Percentiles rank a stretch among this genome's conserved stretches.
phyloP scores from a whole-genome alignment of 2,329 filamentous ascomycete genomes.

The Waltergamsia citrina region DNA sequence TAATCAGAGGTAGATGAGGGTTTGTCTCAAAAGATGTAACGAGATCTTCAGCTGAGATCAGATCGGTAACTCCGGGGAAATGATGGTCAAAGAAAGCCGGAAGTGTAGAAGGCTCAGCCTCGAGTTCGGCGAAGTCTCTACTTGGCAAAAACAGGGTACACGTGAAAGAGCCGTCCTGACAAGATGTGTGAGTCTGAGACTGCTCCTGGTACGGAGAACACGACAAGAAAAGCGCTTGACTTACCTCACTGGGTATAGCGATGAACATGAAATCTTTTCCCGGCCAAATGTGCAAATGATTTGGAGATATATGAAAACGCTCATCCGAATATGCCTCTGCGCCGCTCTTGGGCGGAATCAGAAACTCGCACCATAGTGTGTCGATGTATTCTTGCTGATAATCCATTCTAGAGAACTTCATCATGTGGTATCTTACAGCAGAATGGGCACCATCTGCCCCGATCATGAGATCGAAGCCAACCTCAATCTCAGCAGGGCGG shows the following conservation, averaged over 20 bases:
- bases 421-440: constrained; percentile 80
- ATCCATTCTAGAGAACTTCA: constrained; percentile 88
- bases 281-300: constrained; percentile 97
- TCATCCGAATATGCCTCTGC: constrained; percentile 18
- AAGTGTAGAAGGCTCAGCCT: constrained; percentile 49
- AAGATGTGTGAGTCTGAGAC: neutral
- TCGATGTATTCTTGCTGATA: constrained; percentile 95
- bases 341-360: constrained; percentile 48
- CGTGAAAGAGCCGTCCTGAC: constrained; percentile 79
- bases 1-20: constrained; percentile 87
- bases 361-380: constrained; percentile 94
- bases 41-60: constrained; percentile 61
- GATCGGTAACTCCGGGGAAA: constrained; percentile 75
- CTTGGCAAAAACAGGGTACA: constrained; percentile 87
- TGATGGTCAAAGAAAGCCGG: constrained; percentile 69
- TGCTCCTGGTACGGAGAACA: neutral
- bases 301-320: constrained; percentile 72
- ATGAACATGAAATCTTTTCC: constrained; percentile 96
- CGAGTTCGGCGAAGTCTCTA: constrained; percentile 57
- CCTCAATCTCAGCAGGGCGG: constrained; percentile 63
- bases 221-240: constrained; percentile 10
- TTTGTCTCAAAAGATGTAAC: constrained; percentile 68
- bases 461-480: constrained; percentile 86
- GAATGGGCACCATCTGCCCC: constrained; percentile 95
- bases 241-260: constrained; percentile 67